These are phyloP conservation scores for Epichloe coenophiala DNA, from an alignment of 2,329 filamentous ascomycete species.

Conservation along the genomic window DNA sequence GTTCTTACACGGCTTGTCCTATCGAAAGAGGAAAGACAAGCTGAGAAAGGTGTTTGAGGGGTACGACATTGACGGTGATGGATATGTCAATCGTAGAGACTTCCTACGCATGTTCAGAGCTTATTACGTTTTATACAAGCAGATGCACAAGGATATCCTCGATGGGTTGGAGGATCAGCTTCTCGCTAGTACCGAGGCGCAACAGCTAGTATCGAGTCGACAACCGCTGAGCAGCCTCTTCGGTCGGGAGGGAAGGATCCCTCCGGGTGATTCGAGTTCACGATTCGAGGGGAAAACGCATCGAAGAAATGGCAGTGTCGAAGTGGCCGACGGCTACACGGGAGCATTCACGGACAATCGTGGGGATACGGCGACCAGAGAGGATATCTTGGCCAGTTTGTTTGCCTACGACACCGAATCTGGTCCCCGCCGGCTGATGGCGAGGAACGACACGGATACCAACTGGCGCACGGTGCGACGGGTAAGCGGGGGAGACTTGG, in stretches of 20 bases:
- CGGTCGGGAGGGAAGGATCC: conserved; percentile 57
- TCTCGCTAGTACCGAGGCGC: conserved; percentile 59
- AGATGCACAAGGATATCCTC: conserved; percentile 75
- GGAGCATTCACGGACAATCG: conserved; percentile 46
- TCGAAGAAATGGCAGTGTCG: conserved; percentile 48
- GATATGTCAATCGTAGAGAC: conserved; percentile 75
- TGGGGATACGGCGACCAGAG: conserved; percentile 45
- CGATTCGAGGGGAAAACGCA: conserved; percentile 51
- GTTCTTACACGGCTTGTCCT: conserved; percentile 72
- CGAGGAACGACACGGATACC: conserved; percentile 19
- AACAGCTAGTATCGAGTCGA: conserved; percentile 60
- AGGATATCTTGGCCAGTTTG: conserved; percentile 44
- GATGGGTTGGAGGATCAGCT: conserved; percentile 67
- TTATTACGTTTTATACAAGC: conserved; percentile 81
- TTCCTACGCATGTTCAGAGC: conserved; percentile 85
- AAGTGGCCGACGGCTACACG: conserved; percentile 43
- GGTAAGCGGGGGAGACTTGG: conserved; percentile 17
- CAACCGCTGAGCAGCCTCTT: conserved; percentile 65
- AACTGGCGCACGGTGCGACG: conserved; percentile 22
- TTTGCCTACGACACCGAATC: conserved; percentile 27
- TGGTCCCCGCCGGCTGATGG: conserved; percentile 15
- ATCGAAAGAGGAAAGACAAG: conserved; percentile 53
- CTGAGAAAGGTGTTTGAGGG: conserved; percentile 67
- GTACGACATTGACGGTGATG: conserved; percentile 83
- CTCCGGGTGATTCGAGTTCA: conserved; percentile 42